Evolutionary conservation across 352 stramenopile genomes (phyloP).

Genomic region (Thalassiosira mediterranea): DNA sequence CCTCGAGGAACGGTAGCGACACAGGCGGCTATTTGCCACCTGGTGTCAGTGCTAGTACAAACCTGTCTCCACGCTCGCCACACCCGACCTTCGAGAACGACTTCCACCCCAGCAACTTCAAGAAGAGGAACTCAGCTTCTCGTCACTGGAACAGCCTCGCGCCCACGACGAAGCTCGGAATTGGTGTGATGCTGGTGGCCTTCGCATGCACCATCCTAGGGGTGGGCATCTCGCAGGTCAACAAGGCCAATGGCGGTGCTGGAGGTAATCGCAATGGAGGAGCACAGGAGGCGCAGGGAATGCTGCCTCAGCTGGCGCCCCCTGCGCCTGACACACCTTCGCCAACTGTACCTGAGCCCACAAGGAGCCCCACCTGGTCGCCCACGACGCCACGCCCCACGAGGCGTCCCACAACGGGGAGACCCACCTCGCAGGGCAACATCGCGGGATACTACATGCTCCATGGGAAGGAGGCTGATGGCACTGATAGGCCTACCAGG

Average conservation of each 20-base stretch:
- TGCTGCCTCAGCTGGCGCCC: background rate
- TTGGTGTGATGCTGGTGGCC: slow-evolving; percentile 31
- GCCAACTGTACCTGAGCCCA: background rate
- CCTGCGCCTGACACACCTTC: background rate
- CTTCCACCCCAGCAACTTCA: slow-evolving; percentile 15
- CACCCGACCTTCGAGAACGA: slow-evolving; percentile 28
- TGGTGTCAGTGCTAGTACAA: background rate
- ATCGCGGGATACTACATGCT: slow-evolving; percentile 16
- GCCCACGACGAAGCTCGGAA: slow-evolving; percentile 20
- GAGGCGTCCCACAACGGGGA: slow-evolving; percentile 3
- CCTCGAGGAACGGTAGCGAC: no score
- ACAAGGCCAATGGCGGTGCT: slow-evolving; percentile 9
- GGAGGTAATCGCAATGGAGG: background rate
- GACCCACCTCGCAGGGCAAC: slow-evolving; percentile 10
- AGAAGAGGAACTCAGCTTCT: slow-evolving; percentile 9
- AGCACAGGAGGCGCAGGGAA: background rate
- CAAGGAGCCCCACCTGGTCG: background rate
- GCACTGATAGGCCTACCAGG: slow-evolving; percentile 1
- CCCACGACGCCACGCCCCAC: slow-evolving; percentile 7
- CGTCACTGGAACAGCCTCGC: slow-evolving; percentile 25
- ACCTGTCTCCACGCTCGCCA: slow-evolving; percentile 20
- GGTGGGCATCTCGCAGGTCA: slow-evolving; percentile 37
- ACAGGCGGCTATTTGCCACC: no score
- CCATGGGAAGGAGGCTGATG: slow-evolving; percentile 30
- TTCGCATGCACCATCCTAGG: slow-evolving; percentile 45